Conservation (phyloP, 208 protist species). For the Leishmania amazonensis region DNA sequence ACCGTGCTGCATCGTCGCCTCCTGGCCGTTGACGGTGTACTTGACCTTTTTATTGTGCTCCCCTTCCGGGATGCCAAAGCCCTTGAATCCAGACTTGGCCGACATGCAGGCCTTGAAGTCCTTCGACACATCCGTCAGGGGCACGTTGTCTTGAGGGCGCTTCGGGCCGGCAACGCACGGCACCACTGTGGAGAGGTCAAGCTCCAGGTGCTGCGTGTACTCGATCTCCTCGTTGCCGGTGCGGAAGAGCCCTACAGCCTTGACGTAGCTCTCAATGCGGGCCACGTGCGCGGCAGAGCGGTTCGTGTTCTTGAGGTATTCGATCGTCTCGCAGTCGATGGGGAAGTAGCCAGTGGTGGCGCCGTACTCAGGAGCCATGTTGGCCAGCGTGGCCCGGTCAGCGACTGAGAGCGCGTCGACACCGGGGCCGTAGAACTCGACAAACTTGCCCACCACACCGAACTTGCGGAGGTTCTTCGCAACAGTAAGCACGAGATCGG, state of each 20-base stretch:
- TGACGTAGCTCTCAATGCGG: slow-evolving; percentile 93
- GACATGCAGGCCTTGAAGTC: slow-evolving; percentile 94
- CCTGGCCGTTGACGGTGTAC: slow-evolving; percentile 84
- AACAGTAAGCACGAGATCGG: slow-evolving; percentile 97
- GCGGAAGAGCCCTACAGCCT: slow-evolving; percentile 85
- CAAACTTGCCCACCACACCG: slow-evolving; percentile 97
- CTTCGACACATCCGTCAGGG: slow-evolving; percentile 86
- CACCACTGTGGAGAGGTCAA: slow-evolving; percentile 92
- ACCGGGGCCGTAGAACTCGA: slow-evolving; percentile 97
- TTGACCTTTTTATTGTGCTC: slow-evolving; percentile 75
- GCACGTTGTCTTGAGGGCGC: slow-evolving; percentile 95
- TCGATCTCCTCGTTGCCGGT: slow-evolving; percentile 81
- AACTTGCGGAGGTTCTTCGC: slow-evolving; percentile 92
- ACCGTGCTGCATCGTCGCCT: slow-evolving; percentile 90
- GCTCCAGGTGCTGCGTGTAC: slow-evolving; percentile 89
- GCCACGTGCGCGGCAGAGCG: slow-evolving; percentile 77
- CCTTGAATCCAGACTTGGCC: slow-evolving; percentile 95
- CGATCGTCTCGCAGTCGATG: slow-evolving; percentile 93
- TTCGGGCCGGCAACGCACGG: slow-evolving; percentile 95
- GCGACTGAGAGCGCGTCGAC: slow-evolving; percentile 91
- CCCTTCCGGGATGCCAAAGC: slow-evolving; percentile 90
- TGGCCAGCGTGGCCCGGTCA: slow-evolving; percentile 95
- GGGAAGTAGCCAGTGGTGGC: slow-evolving; percentile 97
- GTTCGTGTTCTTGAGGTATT: slow-evolving; percentile 92
- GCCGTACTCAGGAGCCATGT: slow-evolving; percentile 98